phyloP scores from a whole-genome alignment of 495 filamentous ascomycete species.

The Apiosordaria backusii region DNA sequence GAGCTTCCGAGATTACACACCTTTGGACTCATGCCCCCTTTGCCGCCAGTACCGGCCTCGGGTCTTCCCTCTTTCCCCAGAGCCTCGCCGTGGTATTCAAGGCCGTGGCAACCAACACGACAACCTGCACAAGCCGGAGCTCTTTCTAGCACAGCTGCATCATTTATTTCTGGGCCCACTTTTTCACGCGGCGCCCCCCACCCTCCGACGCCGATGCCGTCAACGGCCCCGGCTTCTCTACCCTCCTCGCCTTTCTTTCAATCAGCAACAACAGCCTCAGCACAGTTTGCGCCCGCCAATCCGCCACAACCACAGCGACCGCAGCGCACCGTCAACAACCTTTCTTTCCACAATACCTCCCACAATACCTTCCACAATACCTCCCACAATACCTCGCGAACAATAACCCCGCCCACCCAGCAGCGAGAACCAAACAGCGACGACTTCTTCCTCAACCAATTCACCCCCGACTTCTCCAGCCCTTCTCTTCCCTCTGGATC shows the following conservation, averaged over 20 bases:
- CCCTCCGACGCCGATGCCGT: slow-evolving; percentile 6
- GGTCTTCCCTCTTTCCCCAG: not conserved
- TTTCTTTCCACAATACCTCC: not conserved
- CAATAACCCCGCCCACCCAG: not conserved
- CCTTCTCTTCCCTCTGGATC: not conserved
- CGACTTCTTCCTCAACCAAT: slow-evolving; percentile 20
- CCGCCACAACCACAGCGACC: not conserved
- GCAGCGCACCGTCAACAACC: not conserved
- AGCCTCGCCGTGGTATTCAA: not conserved
- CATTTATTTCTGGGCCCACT: slow-evolving; percentile 7
- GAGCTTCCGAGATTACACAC: not conserved
- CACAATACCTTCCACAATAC: not conserved
- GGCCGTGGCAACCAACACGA: not conserved
- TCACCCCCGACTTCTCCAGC: not conserved
- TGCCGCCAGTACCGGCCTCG: not conserved
- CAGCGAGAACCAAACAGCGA: slow-evolving; percentile 26
- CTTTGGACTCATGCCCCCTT: not conserved
- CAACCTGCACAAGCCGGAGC: not conserved
- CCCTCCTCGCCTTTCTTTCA: not conserved
- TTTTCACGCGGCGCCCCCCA: slow-evolving; percentile 6
- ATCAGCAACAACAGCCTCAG: slow-evolving; percentile 1
- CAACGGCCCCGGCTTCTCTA: not conserved
- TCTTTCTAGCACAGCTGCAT: not conserved
- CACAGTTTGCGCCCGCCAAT: not conserved
- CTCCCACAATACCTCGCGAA: not conserved